A percentile compares a stretch with the other conserved stretches of the same genome.
These are phyloP conservation scores for Penicillium fuscoglaucum DNA, from an alignment of 2,329 filamentous ascomycete species.

Conservation along the genomic window DNA sequence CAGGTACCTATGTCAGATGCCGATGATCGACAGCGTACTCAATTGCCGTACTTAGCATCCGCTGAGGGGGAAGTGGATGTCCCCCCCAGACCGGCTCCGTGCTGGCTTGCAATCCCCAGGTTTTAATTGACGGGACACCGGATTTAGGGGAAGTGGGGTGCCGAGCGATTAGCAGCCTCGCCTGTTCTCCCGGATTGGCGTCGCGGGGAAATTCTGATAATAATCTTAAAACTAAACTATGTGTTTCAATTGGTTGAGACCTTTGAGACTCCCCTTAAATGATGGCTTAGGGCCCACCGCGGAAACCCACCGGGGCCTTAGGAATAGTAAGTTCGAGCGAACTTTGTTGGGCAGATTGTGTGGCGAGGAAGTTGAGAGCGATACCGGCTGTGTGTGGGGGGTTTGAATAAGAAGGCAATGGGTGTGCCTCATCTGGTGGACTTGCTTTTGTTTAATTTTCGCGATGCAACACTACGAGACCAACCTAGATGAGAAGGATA, in stretches of 20 bases:
- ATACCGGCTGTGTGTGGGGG: background rate
- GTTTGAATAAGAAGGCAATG: background rate
- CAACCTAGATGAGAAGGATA: slow-evolving; percentile 8
- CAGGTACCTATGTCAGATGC: no score
- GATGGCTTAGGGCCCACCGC: slow-evolving; percentile 7
- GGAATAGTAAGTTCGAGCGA: slow-evolving; percentile 16
- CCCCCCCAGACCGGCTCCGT: background rate
- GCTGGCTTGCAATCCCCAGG: background rate
- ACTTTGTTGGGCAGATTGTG: background rate
- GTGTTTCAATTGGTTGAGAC: background rate
- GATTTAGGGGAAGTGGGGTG: slow-evolving; percentile 7
- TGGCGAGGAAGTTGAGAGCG: background rate
- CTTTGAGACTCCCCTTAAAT: background rate
- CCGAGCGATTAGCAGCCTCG: slow-evolving; percentile 3
- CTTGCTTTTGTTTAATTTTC: background rate
- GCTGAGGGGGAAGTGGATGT: background rate
- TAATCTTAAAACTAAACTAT: background rate
- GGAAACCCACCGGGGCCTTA: slow-evolving; percentile 11
- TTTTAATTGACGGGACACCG: background rate
- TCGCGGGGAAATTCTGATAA: background rate
- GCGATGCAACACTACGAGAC: background rate
- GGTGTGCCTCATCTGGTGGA: background rate
- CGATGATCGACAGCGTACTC: background rate
- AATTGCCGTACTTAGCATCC: slow-evolving; percentile 11
- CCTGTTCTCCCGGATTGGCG: background rate